Conservation (phyloP, 2,329 filamentous ascomycete species). For the Mollisiaceae sp. region DNA sequence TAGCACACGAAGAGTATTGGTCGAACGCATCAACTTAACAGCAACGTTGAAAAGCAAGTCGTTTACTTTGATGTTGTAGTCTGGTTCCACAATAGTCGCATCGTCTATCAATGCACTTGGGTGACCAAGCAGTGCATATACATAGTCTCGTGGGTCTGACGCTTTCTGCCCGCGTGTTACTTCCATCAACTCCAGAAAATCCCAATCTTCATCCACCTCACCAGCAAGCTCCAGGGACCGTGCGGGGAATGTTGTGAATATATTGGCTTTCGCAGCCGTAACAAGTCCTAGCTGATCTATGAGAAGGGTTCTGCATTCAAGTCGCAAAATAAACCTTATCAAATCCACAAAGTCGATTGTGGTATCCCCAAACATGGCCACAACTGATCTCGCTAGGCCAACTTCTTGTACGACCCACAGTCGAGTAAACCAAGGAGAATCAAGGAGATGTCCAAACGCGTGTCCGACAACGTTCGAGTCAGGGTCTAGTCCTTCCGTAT, state of each 20-base stretch:
- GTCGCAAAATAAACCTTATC: slow-evolving; percentile 16
- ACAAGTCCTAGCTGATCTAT: slow-evolving; percentile 18
- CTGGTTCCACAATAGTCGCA: slow-evolving; percentile 8
- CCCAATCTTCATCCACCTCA: slow-evolving; percentile 21
- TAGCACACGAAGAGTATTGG: slow-evolving; percentile 14
- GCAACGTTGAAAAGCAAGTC: slow-evolving; percentile 15
- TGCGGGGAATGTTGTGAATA: slow-evolving; percentile 18
- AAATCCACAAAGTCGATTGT: slow-evolving; percentile 20
- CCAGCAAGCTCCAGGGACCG: slow-evolving; percentile 14
- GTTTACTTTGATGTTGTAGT: slow-evolving; percentile 11
- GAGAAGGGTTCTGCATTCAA: slow-evolving; percentile 17
- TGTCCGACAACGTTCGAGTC: slow-evolving; percentile 7
- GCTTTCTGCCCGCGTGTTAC: slow-evolving; percentile 14
- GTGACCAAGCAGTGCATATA: slow-evolving; percentile 19
- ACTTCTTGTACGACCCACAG: slow-evolving; percentile 21
- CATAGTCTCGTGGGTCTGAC: slow-evolving; percentile 13
- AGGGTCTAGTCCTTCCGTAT: slow-evolving; percentile 11
- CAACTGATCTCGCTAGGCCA: slow-evolving; percentile 16
- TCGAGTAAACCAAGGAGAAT: slow-evolving; percentile 17
- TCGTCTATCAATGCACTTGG: slow-evolving; percentile 12
- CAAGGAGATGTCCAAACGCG: slow-evolving; percentile 12
- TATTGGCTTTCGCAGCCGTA: slow-evolving; percentile 15
- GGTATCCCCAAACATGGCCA: slow-evolving; percentile 11
- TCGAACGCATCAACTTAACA: slow-evolving; percentile 14
- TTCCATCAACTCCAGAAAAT: slow-evolving; percentile 21